These are phyloP conservation scores for Pichia sp. DNA, from an alignment of 1,139 yeast genomes.

Conservation along the genomic window DNA sequence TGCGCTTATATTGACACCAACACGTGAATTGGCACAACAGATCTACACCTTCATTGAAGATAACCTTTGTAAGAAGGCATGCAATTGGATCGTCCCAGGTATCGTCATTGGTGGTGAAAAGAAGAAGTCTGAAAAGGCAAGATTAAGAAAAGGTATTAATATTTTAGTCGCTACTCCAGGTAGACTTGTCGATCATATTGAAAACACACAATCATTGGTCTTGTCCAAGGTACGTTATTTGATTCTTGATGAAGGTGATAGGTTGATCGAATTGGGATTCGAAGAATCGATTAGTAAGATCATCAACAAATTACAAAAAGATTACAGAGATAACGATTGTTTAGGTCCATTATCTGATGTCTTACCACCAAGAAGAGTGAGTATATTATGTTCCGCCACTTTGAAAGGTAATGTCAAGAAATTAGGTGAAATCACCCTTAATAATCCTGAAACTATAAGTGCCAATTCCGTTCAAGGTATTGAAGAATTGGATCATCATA, in stretches of 20 bases:
- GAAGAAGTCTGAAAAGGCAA: conserved; percentile 88
- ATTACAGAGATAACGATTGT: conserved; percentile 36
- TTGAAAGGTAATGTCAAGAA: conserved; percentile 77
- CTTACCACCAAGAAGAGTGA: conserved; percentile 70
- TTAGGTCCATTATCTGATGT: conserved; percentile 46
- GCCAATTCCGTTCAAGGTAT: conserved; percentile 40
- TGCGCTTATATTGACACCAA: conserved; percentile 86
- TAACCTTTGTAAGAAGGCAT: conserved; percentile 52
- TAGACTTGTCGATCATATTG: conserved; percentile 87
- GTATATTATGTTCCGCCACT: conserved; percentile 92
- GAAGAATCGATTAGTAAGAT: conserved; percentile 88
- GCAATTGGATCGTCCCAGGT: conserved; percentile 87
- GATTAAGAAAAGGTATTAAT: conserved; percentile 87
- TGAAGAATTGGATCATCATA: conserved; percentile 25
- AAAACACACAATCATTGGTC: conserved; percentile 76
- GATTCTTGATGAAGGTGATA: conserved; percentile 93
- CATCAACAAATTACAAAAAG: conserved; percentile 52
- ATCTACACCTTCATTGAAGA: conserved; percentile 79
- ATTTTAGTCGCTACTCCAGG: conserved; percentile 93
- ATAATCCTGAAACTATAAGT: conserved; percentile 39
- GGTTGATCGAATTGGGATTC: conserved; percentile 91
- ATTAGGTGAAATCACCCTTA: conserved; percentile 66
- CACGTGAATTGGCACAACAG: conserved; percentile 93
- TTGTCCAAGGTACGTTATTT: conserved; percentile 76
- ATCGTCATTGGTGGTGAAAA: conserved; percentile 94